Evolutionary conservation across 1,139 yeast genomes (phyloP), one percentile per base, ranked within the genome.

Genomic region (Torulaspora pretoriensis): DNA sequence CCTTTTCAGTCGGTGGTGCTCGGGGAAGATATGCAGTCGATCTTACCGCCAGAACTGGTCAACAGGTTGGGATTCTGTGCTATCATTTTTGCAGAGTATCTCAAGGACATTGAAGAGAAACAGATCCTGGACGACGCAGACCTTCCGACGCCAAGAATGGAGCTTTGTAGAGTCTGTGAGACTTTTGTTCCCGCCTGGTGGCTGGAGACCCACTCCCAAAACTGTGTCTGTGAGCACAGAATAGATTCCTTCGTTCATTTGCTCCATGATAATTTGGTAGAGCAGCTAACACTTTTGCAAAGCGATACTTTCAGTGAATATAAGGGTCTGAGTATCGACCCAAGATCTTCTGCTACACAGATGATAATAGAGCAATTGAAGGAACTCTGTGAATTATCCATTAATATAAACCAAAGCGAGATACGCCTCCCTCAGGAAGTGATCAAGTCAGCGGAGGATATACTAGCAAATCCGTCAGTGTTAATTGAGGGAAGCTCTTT

Each of bases 131-230:
- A 82, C 51, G 84, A 81, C 53, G 73, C 70, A 13, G 72, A 75
- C 22, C 78, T 85, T 0, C 95, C 96, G 0, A 76, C 80, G 25
- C 96, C 95, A 0, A 82, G 82, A 30, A 73, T 81, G 37, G 86
- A 88, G 35, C 69, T 90, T 33, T 94, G 99, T 64, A 74, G 96
- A 42, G 89, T 94, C 16, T 94, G 99, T 65, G 99, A 94, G 59
- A 80, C 81, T 24, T 77, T 78, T 42, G 80, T 90, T n/a, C 97
- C 96, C 1, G 88, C 92, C 1, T 94, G 98, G 98, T 92, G 95
- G 82, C 73, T 92, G 40, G 98, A 90, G 58, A 77, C 83, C 42
- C 99, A 94, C 65, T 83, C 94, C 1, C 95, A 89, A 60, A 70
- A 86, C 43, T 94, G 99, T 58, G 71, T 86, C 24, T 78, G 87